These are phyloP conservation scores for Penicillium sp. DNA, from an alignment of 2,329 filamentous ascomycete genomes.

Conservation along the genomic window DNA sequence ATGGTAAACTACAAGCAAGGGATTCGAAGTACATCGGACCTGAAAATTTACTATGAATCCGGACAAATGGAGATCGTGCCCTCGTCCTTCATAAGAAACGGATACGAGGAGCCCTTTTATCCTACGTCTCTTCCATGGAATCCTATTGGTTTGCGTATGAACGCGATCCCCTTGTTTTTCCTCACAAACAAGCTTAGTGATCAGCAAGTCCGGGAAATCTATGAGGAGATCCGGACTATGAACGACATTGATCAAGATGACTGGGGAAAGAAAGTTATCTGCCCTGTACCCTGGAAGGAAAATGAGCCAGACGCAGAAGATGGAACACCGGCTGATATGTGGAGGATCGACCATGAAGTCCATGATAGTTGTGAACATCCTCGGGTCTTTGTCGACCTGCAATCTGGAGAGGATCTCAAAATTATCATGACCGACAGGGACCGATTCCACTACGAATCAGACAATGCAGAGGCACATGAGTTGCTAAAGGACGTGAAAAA, in stretches of 20 bases:
- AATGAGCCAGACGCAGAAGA: slow-evolving; percentile 3
- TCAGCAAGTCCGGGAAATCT: slow-evolving; percentile 1
- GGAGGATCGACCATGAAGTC: slow-evolving; percentile 7
- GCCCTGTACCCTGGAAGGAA: slow-evolving; percentile 11
- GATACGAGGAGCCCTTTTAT: slow-evolving; percentile 12
- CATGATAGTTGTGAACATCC: slow-evolving; percentile 1
- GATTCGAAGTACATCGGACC: neutral
- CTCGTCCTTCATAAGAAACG: neutral
- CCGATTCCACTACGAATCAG: neutral
- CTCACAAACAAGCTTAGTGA: slow-evolving; percentile 13
- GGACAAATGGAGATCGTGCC: neutral
- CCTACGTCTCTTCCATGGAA: slow-evolving; percentile 5
- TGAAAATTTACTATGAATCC: neutral
- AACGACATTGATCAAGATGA: neutral
- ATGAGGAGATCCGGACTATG: neutral
- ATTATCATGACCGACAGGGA: slow-evolving; percentile 4
- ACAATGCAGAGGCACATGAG: neutral
- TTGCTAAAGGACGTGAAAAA: slow-evolving; percentile 5
- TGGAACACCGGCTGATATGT: slow-evolving; percentile 12
- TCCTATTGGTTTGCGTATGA: neutral
- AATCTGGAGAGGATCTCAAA: slow-evolving; percentile 12
- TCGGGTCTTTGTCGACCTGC: slow-evolving; percentile 10
- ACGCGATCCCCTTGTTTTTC: slow-evolving; percentile 6
- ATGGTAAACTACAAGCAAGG: neutral
- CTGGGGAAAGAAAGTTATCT: slow-evolving; percentile 5